Percentiles rank a stretch among this genome's conserved stretches.
These are phyloP conservation scores for Fusarium oxysporum DNA, from an alignment of 2,329 filamentous ascomycete genomes.

Conservation along the genomic window DNA sequence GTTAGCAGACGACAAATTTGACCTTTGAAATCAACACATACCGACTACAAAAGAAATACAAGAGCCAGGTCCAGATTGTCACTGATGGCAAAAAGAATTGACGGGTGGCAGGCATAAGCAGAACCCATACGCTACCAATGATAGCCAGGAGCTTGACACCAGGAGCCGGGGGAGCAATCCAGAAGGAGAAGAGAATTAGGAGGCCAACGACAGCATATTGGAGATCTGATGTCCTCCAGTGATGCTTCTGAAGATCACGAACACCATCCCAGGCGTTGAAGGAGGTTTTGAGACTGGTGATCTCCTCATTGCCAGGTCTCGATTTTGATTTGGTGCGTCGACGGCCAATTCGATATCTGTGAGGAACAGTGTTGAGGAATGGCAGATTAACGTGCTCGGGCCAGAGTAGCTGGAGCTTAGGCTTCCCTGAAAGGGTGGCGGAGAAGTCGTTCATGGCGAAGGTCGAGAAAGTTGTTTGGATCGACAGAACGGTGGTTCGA, in stretches of 20 bases:
- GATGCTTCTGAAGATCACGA: slow-evolving; percentile 78
- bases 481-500: slow-evolving; percentile 9
- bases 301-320: slow-evolving; percentile 63
- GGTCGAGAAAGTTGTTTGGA: slow-evolving; percentile 17
- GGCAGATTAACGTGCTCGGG: slow-evolving; percentile 57
- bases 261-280: slow-evolving; percentile 84
- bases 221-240: slow-evolving; percentile 84
- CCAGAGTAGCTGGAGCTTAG: slow-evolving; percentile 55
- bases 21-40: slow-evolving; percentile 60
- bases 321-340: slow-evolving; percentile 55
- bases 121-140: slow-evolving; percentile 73
- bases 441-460: slow-evolving; percentile 55
- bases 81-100: slow-evolving; percentile 93
- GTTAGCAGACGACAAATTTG: background rate
- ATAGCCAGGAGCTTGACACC: slow-evolving; percentile 80
- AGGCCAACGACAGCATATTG: slow-evolving; percentile 84
- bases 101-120: slow-evolving; percentile 84
- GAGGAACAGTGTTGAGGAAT: slow-evolving; percentile 57
- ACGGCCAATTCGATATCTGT: slow-evolving; percentile 54
- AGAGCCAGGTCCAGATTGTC: slow-evolving; percentile 85
- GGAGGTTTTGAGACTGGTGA: slow-evolving; percentile 83
- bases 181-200: slow-evolving; percentile 84
- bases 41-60: slow-evolving; percentile 95
- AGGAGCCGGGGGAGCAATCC: slow-evolving; percentile 83
- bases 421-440: slow-evolving; percentile 54